phyloP scores from a whole-genome alignment of 306 rosid species.

The Hylodesmum podocarpum region DNA sequence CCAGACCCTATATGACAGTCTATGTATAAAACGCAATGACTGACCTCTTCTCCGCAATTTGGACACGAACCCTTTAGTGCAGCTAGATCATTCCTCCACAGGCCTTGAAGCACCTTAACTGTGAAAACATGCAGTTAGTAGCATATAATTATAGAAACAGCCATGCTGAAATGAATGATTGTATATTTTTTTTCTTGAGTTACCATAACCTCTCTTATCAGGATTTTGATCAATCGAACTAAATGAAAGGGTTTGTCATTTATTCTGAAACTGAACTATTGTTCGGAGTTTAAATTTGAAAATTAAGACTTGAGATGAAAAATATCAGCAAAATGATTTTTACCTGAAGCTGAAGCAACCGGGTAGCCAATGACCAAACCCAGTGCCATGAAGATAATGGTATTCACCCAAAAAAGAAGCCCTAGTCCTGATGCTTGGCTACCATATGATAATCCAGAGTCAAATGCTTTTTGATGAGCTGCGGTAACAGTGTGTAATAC shows the following conservation, averaged over 20 bases:
- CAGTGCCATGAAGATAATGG: slow-evolving; percentile 49
- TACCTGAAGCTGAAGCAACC: slow-evolving; percentile 71
- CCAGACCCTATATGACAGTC: background rate
- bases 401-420: slow-evolving; percentile 44
- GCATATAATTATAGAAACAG: background rate
- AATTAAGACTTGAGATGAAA: background rate
- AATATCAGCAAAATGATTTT: background rate
- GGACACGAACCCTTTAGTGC: slow-evolving; percentile 90
- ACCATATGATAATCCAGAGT: slow-evolving; percentile 47
- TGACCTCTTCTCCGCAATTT: slow-evolving; percentile 92
- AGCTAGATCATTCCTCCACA: slow-evolving; percentile 80
- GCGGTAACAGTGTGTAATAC: slow-evolving; percentile 39
- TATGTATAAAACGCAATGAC: slow-evolving; percentile 22
- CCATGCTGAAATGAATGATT: background rate
- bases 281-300: background rate
- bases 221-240: background rate
- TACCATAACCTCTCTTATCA: background rate
- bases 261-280: background rate
- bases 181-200: background rate
- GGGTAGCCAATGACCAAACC: slow-evolving; percentile 69
- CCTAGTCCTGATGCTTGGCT: slow-evolving; percentile 40
- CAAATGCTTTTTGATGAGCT: slow-evolving; percentile 49
- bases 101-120: slow-evolving; percentile 81
- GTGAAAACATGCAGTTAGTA: slow-evolving; percentile 18
- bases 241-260: background rate